Evolutionary conservation across 805 yeast species (phyloP).

Genomic region (Candida schatavii): DNA sequence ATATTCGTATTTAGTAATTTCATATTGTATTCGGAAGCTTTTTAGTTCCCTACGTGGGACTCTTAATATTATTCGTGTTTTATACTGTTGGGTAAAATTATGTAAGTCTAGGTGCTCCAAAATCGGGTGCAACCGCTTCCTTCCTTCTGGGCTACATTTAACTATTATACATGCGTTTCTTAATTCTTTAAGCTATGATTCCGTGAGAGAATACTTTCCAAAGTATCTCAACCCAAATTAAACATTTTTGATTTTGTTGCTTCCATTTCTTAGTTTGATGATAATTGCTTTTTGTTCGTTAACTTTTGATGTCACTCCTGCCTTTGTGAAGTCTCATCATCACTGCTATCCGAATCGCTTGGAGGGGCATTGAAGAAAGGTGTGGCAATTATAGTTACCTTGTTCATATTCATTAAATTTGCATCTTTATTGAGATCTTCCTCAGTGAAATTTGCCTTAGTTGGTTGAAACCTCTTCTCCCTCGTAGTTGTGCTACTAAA

Average conservation of each 20-base stretch:
- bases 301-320: not conserved
- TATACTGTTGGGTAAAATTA: too few species aligned
- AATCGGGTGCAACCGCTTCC: too few species aligned
- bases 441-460: constrained; percentile 7
- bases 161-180: too few species aligned
- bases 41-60: not conserved
- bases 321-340: constrained; percentile 8
- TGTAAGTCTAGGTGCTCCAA: too few species aligned
- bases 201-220: too few species aligned
- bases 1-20: too few species aligned
- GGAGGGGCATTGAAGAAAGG: constrained; percentile 41
- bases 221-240: too few species aligned
- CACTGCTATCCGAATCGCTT: constrained; percentile 28
- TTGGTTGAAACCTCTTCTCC: constrained; percentile 2
- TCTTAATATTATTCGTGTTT: not conserved
- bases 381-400: constrained; percentile 29
- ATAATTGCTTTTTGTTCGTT: too few species aligned
- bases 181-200: too few species aligned
- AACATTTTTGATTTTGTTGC: too few species aligned
- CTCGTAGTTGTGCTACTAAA: constrained; percentile 14
- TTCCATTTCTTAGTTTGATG: too few species aligned
- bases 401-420: constrained; percentile 7
- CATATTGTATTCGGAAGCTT: not conserved
- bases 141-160: too few species aligned
- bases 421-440: constrained; percentile 4